Percentiles rank a stretch among this genome's conserved stretches.
Evolutionary conservation across 306 rosid species (phyloP).

Genomic region (Cicer chorassanicum): DNA sequence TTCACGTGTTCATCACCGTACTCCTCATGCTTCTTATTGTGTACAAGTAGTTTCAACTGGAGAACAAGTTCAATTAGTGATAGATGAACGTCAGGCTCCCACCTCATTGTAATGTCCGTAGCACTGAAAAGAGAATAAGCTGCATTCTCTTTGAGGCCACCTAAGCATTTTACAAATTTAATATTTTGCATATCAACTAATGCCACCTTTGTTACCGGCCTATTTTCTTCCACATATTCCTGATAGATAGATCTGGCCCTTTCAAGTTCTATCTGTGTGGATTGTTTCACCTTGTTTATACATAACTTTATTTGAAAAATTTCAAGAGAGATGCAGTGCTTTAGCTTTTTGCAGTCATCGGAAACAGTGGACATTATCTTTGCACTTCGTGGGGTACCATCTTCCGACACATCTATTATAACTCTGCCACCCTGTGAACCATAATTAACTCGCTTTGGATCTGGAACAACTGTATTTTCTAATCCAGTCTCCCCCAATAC

Average conservation of each 20-base stretch:
- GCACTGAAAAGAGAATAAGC: slow-evolving; percentile 93
- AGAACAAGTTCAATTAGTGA: slow-evolving; percentile 78
- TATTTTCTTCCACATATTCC: slow-evolving; percentile 72
- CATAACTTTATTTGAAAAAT: slow-evolving; percentile 67
- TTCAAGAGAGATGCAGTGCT: slow-evolving; percentile 74
- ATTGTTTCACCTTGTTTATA: slow-evolving; percentile 83
- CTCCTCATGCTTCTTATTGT: slow-evolving; percentile 69
- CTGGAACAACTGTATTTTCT: slow-evolving; percentile 72
- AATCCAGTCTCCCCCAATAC: slow-evolving; percentile 75
- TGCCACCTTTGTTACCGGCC: slow-evolving; percentile 59
- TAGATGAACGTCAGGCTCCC: slow-evolving; percentile 94
- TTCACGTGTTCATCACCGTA: slow-evolving; percentile 51
- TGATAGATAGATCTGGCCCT: slow-evolving; percentile 76
- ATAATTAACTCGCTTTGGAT: slow-evolving; percentile 91
- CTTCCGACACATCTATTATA: slow-evolving; percentile 62
- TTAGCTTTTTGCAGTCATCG: slow-evolving; percentile 58
- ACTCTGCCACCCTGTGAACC: slow-evolving; percentile 97
- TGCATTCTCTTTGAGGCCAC: slow-evolving; percentile 73
- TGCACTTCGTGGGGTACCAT: slow-evolving; percentile 90
- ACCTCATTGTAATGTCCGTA: slow-evolving; percentile 71
- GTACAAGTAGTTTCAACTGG: slow-evolving; percentile 65
- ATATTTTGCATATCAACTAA: slow-evolving; percentile 78
- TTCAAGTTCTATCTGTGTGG: slow-evolving; percentile 78
- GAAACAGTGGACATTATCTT: slow-evolving; percentile 69
- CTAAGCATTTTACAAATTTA: slow-evolving; percentile 83